Conservation (phyloP, 805 yeast species). For the Suhomyces kilbournensis region DNA sequence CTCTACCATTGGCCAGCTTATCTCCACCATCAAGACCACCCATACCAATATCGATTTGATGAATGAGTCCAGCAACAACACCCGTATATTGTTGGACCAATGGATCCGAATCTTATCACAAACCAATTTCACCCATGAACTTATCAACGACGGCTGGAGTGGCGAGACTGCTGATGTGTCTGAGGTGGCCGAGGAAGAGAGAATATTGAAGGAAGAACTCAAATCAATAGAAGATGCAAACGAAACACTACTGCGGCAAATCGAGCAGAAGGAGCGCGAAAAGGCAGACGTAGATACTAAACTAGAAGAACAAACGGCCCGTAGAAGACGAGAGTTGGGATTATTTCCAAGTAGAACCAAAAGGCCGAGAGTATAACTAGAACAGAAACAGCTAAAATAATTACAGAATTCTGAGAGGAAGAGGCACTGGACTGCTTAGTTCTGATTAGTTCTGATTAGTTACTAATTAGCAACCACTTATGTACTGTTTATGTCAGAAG, state of each 20-base stretch:
- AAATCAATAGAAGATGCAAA: constrained; percentile 27
- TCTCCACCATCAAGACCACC: constrained; percentile 26
- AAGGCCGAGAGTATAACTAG: constrained; percentile 4
- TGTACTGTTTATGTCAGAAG: no score
- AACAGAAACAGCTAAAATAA: not conserved
- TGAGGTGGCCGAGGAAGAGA: constrained; percentile 21
- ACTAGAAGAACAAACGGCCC: constrained; percentile 10
- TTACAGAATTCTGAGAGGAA: no score
- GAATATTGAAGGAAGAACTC: constrained; percentile 22
- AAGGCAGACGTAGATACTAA: constrained; percentile 8
- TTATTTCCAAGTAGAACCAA: constrained; percentile 7
- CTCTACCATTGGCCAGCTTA: constrained; percentile 26
- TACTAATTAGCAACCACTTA: no score
- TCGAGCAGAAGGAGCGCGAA: constrained; percentile 18
- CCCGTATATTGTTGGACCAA: constrained; percentile 50
- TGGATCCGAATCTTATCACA: constrained; percentile 65
- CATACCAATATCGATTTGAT: constrained; percentile 27
- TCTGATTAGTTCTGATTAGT: no score
- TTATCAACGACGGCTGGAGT: constrained; percentile 45
- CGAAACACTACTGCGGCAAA: constrained; percentile 14
- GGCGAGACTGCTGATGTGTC: constrained; percentile 26
- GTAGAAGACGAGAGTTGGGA: constrained; percentile 24
- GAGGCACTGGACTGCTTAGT: no score
- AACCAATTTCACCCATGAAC: constrained; percentile 50
- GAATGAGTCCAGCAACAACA: constrained; percentile 44